Evolutionary conservation across 306 rosid genomes (phyloP), one percentile per base, ranked within the genome.

Genomic region (Rosa lucieae): DNA sequence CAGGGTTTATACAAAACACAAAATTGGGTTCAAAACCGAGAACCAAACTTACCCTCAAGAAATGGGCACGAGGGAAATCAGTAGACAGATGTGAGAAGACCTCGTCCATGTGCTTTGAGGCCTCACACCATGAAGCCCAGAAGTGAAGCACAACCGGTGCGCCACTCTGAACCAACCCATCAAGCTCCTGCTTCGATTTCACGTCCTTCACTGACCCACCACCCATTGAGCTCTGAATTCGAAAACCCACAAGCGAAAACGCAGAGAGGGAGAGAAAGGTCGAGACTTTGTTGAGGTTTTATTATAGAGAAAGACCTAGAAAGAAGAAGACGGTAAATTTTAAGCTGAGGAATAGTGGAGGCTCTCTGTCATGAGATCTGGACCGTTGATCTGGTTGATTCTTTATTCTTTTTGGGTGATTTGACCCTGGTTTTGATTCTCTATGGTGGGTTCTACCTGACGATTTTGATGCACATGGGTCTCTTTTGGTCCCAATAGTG

Each of bases 111-210:
- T 90, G 98, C 87, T 89, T 91, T 5, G 99, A 95, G 79, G 99
- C 99, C 42, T 90, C 98, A 62, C 99, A 95, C 99, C 99, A 95
- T 3, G 97, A 86, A 0, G 99, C 99, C 99, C 99, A 95, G 85
- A 95, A 95, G 81, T 95, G 98, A 15, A 93, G 87, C 15, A 84
- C 74, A 11, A 87, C 92, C 11, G 91, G 90, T 7, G 88, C 86
- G 0, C 94, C 98, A n/a, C 89, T 77, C 51, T 69, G 76, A 23
- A 93, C 88, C 37, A 88, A 56, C 71, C 51, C 78, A 71, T 91
- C 98, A 5, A 92, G 81, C 88, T 93, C 99, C 20, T 42, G 43
- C 85, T 91, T 89, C 6, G 98, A 93, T 47, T 91, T 77, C 78
- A 89, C 92, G 32, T 95, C 92, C 66, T 83, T 84, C 77, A 90